phyloP scores from a whole-genome alignment of 192 early-diverging fungal genomes.

The Borealophlyctis nickersoniae region DNA sequence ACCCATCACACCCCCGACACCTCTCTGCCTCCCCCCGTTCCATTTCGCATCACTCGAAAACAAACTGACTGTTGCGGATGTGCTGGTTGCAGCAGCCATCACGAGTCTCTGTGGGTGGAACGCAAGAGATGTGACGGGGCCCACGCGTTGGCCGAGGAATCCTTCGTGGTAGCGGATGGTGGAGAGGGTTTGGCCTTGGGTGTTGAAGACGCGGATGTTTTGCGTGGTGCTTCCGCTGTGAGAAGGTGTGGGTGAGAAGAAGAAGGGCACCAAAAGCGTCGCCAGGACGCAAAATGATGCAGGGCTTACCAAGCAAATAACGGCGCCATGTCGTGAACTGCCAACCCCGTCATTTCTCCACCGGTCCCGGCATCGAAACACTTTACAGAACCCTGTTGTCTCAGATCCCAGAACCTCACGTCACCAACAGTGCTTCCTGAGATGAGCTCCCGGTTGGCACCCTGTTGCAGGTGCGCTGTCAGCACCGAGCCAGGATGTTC shows the following conservation, averaged over 20 bases:
- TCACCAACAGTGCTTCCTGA: slow-evolving; percentile 51
- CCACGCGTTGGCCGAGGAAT: slow-evolving; percentile 50
- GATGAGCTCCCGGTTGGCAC: slow-evolving; percentile 52
- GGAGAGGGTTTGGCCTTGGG: slow-evolving; percentile 26
- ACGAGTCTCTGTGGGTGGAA: slow-evolving; percentile 69
- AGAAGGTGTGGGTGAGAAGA: background rate
- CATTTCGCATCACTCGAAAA: slow-evolving; percentile 10
- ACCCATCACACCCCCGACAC: too few relatives aligned
- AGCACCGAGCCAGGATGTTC: slow-evolving; percentile 64
- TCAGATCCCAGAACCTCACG: slow-evolving; percentile 42
- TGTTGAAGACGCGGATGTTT: slow-evolving; percentile 54
- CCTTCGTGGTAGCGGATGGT: slow-evolving; percentile 48
- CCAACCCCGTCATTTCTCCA: slow-evolving; percentile 31
- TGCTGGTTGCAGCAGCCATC: slow-evolving; percentile 29
- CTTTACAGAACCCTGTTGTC: slow-evolving; percentile 12
- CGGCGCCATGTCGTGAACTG: slow-evolving; percentile 38
- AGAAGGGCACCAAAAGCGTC: slow-evolving; percentile 1
- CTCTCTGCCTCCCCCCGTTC: too few relatives aligned
- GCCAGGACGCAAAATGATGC: background rate
- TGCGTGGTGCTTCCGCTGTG: slow-evolving; percentile 41
- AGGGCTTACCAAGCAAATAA: slow-evolving; percentile 37
- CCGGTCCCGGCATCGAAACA: slow-evolving; percentile 9
- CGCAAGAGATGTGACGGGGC: slow-evolving; percentile 52
- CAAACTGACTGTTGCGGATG: slow-evolving; percentile 4
- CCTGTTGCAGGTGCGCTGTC: slow-evolving; percentile 51